Evolutionary conservation across 1,284 basidiomycete species (phyloP).

Genomic region (Tylopilus orsonianus): DNA sequence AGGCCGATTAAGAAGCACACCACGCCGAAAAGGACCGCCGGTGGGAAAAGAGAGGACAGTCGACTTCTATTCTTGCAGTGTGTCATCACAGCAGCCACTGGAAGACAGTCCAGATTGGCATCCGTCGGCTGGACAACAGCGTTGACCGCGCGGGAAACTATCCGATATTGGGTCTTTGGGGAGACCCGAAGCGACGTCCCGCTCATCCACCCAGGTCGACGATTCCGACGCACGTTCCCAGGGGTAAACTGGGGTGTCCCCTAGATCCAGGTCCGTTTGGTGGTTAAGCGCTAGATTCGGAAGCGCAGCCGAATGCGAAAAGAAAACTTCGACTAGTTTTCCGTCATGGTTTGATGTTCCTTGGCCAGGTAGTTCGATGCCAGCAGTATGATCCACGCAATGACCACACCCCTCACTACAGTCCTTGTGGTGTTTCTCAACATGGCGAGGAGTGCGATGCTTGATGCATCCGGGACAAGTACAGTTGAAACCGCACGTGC

Average conservation of each 20-base stretch:
- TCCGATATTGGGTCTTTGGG: constrained; percentile 69
- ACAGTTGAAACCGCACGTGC: constrained; percentile 68
- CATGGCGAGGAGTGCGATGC: constrained; percentile 56
- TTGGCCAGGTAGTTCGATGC: constrained; percentile 42
- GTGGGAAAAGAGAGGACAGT: neutral
- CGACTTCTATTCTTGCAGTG: neutral
- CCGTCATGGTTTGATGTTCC: constrained; percentile 15
- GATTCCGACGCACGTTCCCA: constrained; percentile 34
- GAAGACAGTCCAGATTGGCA: constrained; percentile 25
- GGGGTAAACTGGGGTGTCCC: constrained; percentile 50
- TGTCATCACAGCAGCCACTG: constrained; percentile 6
- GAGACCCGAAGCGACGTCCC: constrained; percentile 46
- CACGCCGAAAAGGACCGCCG: neutral
- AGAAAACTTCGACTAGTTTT: constrained; percentile 58
- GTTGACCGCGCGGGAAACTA: constrained; percentile 60
- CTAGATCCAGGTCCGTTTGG: constrained; percentile 45
- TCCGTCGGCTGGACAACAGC: constrained; percentile 41
- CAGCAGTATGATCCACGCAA: constrained; percentile 57
- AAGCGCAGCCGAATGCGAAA: constrained; percentile 60
- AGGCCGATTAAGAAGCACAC: neutral
- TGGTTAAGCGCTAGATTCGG: constrained; percentile 52
- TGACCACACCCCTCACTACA: constrained; percentile 62
- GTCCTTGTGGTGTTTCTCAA: constrained; percentile 44
- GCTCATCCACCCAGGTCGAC: constrained; percentile 31
- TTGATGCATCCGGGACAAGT: constrained; percentile 72